phyloP scores from a whole-genome alignment of 768 basidiomycete species.

The Suillus hirtellus region DNA sequence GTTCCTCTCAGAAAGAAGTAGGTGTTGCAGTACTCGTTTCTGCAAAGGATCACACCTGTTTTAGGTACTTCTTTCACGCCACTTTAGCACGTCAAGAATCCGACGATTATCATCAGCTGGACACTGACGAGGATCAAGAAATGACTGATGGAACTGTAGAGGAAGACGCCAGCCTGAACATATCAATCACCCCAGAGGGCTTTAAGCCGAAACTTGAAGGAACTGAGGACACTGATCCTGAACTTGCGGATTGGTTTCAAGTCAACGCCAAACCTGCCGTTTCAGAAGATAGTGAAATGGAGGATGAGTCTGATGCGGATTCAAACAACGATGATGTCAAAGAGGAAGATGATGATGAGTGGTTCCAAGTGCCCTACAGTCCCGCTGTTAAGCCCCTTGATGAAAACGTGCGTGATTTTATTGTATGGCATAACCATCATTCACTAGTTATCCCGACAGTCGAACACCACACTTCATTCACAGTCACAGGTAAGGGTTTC shows the following conservation, averaged over 20 bases:
- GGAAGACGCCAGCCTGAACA: conserved; percentile 17
- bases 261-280: conserved; percentile 40
- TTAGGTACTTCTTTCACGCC: conserved; percentile 80
- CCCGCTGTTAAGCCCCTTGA: neutral
- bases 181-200: neutral
- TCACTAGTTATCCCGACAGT: conserved; percentile 3
- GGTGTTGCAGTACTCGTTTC: conserved; percentile 1
- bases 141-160: conserved; percentile 21
- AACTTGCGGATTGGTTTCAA: conserved; percentile 62
- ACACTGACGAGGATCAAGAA: conserved; percentile 34
- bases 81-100: conserved; percentile 48
- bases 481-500: conserved; percentile 12
- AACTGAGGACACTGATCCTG: conserved; percentile 44
- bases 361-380: conserved; percentile 29
- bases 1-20: conserved; percentile 73
- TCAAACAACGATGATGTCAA: conserved; percentile 64
- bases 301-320: conserved; percentile 65
- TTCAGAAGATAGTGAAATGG: conserved; percentile 40
- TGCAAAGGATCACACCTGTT: neutral
- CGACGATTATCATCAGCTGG: conserved; percentile 52
- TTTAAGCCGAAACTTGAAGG: conserved; percentile 26
- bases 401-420: conserved; percentile 7
- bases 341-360: conserved; percentile 42
- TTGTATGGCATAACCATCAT: neutral
- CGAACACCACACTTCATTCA: conserved; percentile 1